Evolutionary conservation across 2,329 filamentous ascomycete genomes (phyloP), one percentile per base, ranked within the genome.

Genomic region (Botrytis fragariae): DNA sequence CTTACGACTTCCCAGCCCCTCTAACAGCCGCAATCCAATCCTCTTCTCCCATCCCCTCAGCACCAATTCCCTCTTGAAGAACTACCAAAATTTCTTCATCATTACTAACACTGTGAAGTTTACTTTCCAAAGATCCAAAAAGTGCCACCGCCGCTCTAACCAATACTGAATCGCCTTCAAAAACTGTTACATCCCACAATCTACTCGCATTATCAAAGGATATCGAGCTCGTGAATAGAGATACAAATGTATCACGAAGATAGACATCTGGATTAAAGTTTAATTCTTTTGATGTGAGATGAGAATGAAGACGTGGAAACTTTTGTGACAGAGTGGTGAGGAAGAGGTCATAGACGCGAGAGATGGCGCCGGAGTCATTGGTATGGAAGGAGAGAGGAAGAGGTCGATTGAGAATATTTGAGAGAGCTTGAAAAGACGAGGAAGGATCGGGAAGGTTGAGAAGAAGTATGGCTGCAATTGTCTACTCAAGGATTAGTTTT

Each of bases 151-250:
- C 91, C 1, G 92, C 92, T 0, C 92, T 85, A 10, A 95, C 87
- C 0, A 95, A 84, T 1, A 93, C 85, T 1, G 88, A 85, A 76
- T 97, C 93, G 39, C 93, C 92, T 79, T 97, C 93, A 76, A 97
- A 94, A 4, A 93, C 89, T 77, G 93, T 94, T 0, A 95, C 89
- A 76, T 97, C 93, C 92, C 92, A 95, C 20, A 96, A 82, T 3
- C 93, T 85, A 1, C 90, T 88, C 6, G 90, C 91, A 77, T 92
- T 88, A 78, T 95, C 93, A 25, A 94, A 85, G 12, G 87, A 87
- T 6, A 93, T 83, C 57, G 87, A 84, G 25, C 83, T 82, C 0
- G 91, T 91, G 80, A 93, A 93, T 9, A 94, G 83, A 25, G 85
- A 85, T 9, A 87, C 87, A 78, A 93, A 92, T 69, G 93, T 83